Evolutionary conservation across 2,329 filamentous ascomycete genomes (phyloP).

Genomic region (Neonectria sp.): DNA sequence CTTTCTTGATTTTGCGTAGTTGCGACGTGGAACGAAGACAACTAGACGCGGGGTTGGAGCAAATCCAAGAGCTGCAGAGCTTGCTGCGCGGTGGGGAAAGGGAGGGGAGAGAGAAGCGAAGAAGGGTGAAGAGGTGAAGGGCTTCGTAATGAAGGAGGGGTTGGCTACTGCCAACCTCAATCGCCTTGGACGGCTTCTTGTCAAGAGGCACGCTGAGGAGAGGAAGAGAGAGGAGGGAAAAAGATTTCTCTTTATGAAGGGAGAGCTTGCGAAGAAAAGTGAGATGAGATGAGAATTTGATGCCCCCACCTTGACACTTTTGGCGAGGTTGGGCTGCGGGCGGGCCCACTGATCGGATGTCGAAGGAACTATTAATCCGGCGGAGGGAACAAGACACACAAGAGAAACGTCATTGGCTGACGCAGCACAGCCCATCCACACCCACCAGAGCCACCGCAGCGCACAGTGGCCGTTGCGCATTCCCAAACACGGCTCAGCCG

Average conservation of each 20-base stretch:
- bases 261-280: conserved; percentile 40
- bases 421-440: conserved; percentile 5
- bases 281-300: conserved; percentile 52
- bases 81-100: conserved; percentile 73
- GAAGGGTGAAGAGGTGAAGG: conserved; percentile 54
- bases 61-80: conserved; percentile 72
- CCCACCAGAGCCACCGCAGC: background rate
- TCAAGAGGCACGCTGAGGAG: conserved; percentile 42
- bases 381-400: background rate
- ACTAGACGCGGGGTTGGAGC: conserved; percentile 67
- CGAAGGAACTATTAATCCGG: conserved; percentile 39
- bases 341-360: conserved; percentile 24
- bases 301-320: conserved; percentile 43
- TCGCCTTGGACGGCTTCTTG: conserved; percentile 48
- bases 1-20: conserved; percentile 75
- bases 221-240: conserved; percentile 34
- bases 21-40: conserved; percentile 65
- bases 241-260: conserved; percentile 43
- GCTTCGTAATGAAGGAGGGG: conserved; percentile 60
- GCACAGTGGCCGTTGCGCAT: background rate
- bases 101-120: conserved; percentile 68
- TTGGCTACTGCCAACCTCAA: conserved; percentile 61
- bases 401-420: conserved; percentile 47
- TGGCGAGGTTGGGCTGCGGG: conserved; percentile 42
- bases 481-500: conserved; percentile 9